Conservation (phyloP, 441 rosid species). For the Aquilaria agallochum region DNA sequence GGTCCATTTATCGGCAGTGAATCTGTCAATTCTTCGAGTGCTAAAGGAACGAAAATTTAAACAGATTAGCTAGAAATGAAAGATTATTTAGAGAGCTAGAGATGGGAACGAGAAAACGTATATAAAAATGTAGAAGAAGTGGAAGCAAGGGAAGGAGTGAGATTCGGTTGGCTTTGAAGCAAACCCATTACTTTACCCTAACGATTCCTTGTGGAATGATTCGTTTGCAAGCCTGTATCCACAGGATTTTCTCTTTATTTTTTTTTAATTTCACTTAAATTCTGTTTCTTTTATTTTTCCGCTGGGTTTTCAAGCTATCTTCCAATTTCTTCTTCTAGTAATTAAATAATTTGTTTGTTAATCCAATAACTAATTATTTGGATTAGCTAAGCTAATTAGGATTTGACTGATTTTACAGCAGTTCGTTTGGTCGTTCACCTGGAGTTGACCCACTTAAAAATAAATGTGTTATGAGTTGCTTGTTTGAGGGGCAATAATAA, state of each 20-base stretch:
- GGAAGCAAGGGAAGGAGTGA: conserved; percentile 41
- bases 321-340: background rate
- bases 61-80: conserved; percentile 7
- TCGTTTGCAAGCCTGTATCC: conserved; percentile 92
- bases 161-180: conserved; percentile 81
- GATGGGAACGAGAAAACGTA: conserved; percentile 10
- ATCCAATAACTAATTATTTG: conserved; percentile 8
- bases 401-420: background rate
- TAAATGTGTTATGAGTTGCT: conserved; percentile 11
- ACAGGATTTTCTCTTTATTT: conserved; percentile 29
- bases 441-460: conserved; percentile 27
- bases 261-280: background rate
- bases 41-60: conserved; percentile 10
- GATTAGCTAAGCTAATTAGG: background rate
- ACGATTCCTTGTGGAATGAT: conserved; percentile 65
- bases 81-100: conserved; percentile 9
- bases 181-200: conserved; percentile 63
- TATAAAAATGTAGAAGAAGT: conserved; percentile 1
- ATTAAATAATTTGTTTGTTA: background rate
- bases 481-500: conserved; percentile 21
- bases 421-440: conserved; percentile 8
- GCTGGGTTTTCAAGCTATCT: background rate
- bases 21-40: conserved; percentile 15
- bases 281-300: background rate
- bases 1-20: conserved; percentile 27